These are phyloP conservation scores for Schrenkiella parvula DNA, from an alignment of 345 rosid genomes.

Conservation along the genomic window DNA sequence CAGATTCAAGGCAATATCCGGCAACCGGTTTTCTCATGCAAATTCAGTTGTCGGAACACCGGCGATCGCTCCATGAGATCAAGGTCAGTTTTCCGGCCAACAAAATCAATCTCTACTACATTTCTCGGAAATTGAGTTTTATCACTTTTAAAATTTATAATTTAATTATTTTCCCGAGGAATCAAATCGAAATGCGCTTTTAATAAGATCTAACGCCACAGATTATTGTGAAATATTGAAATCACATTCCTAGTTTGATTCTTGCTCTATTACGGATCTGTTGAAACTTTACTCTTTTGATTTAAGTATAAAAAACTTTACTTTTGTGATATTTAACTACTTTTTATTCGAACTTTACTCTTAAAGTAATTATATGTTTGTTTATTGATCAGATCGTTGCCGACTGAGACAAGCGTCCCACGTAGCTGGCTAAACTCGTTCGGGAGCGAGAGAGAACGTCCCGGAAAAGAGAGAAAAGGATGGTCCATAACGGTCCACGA, in stretches of 20 bases:
- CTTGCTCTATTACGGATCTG: conserved; percentile 11
- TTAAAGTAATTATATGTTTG: not conserved
- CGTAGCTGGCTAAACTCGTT: conserved; percentile 78
- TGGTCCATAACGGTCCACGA: conserved; percentile 94
- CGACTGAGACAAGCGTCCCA: conserved; percentile 43
- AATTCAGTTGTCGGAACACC: conserved; percentile 71
- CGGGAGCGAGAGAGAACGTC: conserved; percentile 77
- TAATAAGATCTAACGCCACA: conserved; percentile 4
- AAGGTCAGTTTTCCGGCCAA: conserved; percentile 43
- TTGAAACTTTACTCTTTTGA: conserved; percentile 27
- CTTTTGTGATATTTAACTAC: not conserved
- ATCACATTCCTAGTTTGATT: conserved; percentile 3
- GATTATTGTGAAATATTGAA: not conserved
- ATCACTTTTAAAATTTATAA: not conserved
- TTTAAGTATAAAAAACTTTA: no score
- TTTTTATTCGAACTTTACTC: not conserved
- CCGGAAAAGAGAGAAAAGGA: conserved; percentile 74
- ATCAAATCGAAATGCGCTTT: conserved; percentile 6
- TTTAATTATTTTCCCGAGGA: not conserved
- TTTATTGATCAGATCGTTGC: conserved; percentile 51
- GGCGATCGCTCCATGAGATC: conserved; percentile 66
- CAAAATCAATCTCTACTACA: not conserved
- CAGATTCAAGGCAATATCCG: conserved; percentile 78
- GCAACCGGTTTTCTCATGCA: conserved; percentile 95
- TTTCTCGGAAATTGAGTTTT: conserved; percentile 2